Evolutionary conservation across 176 grass and related monocot genomes (phyloP), one percentile per base, ranked within the genome.

Genomic region (Olyra latifolia): DNA sequence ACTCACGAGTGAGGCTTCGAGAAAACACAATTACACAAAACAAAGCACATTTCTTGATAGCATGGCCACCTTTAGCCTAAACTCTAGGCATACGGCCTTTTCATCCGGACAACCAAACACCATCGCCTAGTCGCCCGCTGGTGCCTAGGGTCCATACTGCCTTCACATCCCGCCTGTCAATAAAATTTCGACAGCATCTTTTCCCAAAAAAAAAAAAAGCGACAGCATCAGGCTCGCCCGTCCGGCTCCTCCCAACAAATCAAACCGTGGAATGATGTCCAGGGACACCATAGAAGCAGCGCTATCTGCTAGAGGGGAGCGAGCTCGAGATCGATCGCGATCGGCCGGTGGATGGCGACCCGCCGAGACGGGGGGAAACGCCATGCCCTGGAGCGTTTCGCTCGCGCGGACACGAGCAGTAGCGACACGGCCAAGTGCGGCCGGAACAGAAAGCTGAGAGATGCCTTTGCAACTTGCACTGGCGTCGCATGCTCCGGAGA

Each of bases 401-500:
- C 44, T 35, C 32, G 23, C 46, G 43, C 24, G 41, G 39, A 7
- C 8, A 20, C 15, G 27, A 15, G 27, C 67, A 73, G 28, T 38
- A 58, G 74, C 57, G 74, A 72, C 72, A 59, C 27, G 17, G 10
- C 19, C 25, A 16, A 76, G 73, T 78, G 81, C 81, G 52, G 64
- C 53, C 53, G 53, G 55, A 63, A 80, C 81, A 78, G 76, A 84
- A 84, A 69, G 87, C 81, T 75, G 69, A 80, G 69, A 80, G 69
- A 84, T 68, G 75, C 81, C 52, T 20, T 80, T 24, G 32, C 86
- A 66, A 84, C 80, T 74, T 84, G 75, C 50, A 19, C 74, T 6
- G 29, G 23, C 7, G 23, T 17, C 7, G 23, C 67, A 47, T 38
- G 69, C 20, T 23, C 44, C 10, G 20, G 20, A 47, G 20, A 69